phyloP scores from a whole-genome alignment of 768 basidiomycete species.

The Leccinum arenicola region DNA sequence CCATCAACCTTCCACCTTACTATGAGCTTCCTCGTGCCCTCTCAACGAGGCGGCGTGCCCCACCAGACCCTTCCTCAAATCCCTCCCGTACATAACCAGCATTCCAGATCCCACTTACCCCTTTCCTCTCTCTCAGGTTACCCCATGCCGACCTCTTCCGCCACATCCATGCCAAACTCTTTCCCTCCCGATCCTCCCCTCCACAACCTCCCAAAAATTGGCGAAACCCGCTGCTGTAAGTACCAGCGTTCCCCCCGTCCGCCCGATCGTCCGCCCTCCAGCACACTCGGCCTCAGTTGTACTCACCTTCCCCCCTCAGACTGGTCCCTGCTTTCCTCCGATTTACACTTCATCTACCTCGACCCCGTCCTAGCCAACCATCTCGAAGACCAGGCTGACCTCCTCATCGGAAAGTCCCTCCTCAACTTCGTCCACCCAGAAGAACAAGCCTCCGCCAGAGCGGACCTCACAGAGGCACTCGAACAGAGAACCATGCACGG shows the following conservation, averaged over 20 bases:
- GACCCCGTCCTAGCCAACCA: conserved; percentile 77
- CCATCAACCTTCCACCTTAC: conserved; percentile 17
- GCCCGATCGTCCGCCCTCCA: conserved; percentile 24
- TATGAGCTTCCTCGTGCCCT: conserved; percentile 36
- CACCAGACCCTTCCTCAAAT: conserved; percentile 27
- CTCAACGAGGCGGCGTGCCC: conserved; percentile 33
- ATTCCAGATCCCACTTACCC: conserved; percentile 35
- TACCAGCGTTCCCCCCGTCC: conserved; percentile 23
- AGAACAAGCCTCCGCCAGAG: conserved; percentile 69
- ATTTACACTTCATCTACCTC: conserved; percentile 77
- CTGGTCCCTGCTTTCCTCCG: conserved; percentile 77
- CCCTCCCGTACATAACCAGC: conserved; percentile 32
- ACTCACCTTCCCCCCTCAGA: conserved; percentile 42
- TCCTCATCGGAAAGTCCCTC: conserved; percentile 67
- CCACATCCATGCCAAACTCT: conserved; percentile 26
- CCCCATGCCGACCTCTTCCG: conserved; percentile 30
- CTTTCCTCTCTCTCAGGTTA: conserved; percentile 37
- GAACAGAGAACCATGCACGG: conserved; percentile 76
- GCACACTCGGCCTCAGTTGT: conserved; percentile 13
- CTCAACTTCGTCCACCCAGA: conserved; percentile 83
- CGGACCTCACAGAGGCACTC: conserved; percentile 72
- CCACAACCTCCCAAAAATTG: conserved; percentile 50
- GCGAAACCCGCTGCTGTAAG: conserved; percentile 78
- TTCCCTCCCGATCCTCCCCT: conserved; percentile 36
- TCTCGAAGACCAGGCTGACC: conserved; percentile 67